Evolutionary conservation across 768 basidiomycete species (phyloP), one percentile per base, ranked within the genome.

Genomic region (Termitomyces sp.): DNA sequence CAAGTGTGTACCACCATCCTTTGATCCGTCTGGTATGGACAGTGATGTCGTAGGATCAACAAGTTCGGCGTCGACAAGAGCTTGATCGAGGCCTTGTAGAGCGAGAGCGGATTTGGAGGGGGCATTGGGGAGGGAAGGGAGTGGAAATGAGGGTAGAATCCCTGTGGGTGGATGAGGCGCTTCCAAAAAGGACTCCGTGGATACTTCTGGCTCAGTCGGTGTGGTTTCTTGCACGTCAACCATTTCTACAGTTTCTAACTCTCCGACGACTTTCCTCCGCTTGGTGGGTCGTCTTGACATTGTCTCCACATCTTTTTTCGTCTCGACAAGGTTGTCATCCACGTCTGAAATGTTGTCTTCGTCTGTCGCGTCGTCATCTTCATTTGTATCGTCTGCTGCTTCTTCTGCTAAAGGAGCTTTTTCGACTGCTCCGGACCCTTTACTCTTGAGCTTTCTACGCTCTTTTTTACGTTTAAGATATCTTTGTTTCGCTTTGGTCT

Each of bases 81-180:
- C 88, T 64, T 79, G 77, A 69, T 94, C 90, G 14, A 94, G 76
- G 13, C 92, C 91, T 68, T 92, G 91, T 33, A 88, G 72, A 9
- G 86, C 86, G 20, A 94, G 82, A n/a, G 77, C 74, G 3, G 81
- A 75, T 67, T 84, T 85, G 16, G 88, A 84, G 2, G 91, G 90
- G 1, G 85, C 83, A 63, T 83, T 72, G 0, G 90, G 91, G 20
- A 80, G 74, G 6, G 74, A 73, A 5, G 90, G 88, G 9, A 82
- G 69, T 8, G 92, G 88, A 67, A 94, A 92, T 0, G 79, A 78
- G 0, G 87, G 86, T 1, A 93, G 79, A 10, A 77, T 60, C 3
- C 75, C 67, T 14, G 56, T 35, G 18, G 38, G 52, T 24, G n/a
- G 36, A 18, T 67, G 62, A 18, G 69, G 65, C 2, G 66, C 51